Base-by-base conservation (phyloP, 2,329 filamentous ascomycete species). In the Penicillium sp. region DNA sequence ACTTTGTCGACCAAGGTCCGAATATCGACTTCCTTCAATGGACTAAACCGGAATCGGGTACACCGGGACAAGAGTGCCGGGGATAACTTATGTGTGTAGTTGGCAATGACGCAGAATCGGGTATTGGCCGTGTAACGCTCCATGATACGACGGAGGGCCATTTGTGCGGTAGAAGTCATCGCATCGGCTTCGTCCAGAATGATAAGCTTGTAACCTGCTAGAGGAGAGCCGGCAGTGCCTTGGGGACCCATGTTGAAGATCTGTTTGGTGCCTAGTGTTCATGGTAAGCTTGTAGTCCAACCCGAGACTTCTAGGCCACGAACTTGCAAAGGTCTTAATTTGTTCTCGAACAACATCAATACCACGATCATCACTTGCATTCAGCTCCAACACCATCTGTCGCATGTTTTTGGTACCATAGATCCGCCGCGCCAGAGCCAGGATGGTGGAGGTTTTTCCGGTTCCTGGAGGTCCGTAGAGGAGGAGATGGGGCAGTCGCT, bases 121-220 rank as follows among this genome's bases (percentile, higher is more conserved):
- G 94, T 97, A 77, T 99, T 99, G 57, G 90, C 90, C 0, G 94
- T 99, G 78, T 99, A 99, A 77, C 96, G 96, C 72, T 99, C 94
- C 94, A 99, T 99, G 70, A 99, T 97, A 45, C 94, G 82, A 59
- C 94, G 85, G 53, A 99, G 80, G 0, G 94, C 94, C 93, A 99
- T 99, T 76, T 99, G 94, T 6, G 94, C 94, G 0, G 93, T 95
- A 51, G 90, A 89, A n/a, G 94, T 99, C 94, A 99, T 99, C 51
- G 94, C 94, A 73, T 99, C 94, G n/a, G 94, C 94, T 79, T 99
- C 94, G 74, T 99, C 94, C 5, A 99, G 84, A 53, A 99, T 90
- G 70, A 99, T 97, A 64, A 99, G 85, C 79, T 99, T 99, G 80
- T 89, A 99, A 4, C 84, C 84, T 0, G 89, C 90, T 26, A 93